phyloP scores from a whole-genome alignment of 768 basidiomycete species.

The Hericium coralloides region DNA sequence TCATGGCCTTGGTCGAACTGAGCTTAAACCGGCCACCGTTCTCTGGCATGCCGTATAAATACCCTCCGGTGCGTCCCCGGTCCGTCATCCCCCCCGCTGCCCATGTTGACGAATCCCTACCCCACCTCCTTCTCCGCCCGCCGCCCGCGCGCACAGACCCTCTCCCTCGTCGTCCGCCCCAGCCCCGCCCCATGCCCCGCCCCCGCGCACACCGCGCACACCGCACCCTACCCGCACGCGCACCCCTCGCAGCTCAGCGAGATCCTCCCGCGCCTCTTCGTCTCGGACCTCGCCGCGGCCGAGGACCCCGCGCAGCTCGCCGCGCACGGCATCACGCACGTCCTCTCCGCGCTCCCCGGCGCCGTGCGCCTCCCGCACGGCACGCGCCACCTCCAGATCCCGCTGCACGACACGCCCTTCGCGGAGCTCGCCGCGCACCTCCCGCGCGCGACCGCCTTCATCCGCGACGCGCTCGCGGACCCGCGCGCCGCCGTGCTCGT shows the following conservation, averaged over 20 bases:
- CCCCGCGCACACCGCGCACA: slow-evolving; percentile 17
- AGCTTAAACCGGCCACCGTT: slow-evolving; percentile 5
- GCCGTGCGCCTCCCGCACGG: slow-evolving; percentile 30
- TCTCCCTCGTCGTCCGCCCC: slow-evolving; percentile 1
- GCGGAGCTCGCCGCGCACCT: slow-evolving; percentile 66
- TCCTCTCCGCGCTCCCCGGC: slow-evolving; percentile 60
- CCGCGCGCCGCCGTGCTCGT: slow-evolving; percentile 60
- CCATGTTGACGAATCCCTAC: slow-evolving; percentile 5
- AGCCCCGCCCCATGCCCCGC: slow-evolving; percentile 1
- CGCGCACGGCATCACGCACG: slow-evolving; percentile 61
- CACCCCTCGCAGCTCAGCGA: slow-evolving; percentile 30
- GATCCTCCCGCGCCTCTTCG: slow-evolving; percentile 63
- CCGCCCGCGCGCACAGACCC: slow-evolving; percentile 11
- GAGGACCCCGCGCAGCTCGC: slow-evolving; percentile 50
- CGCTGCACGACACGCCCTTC: slow-evolving; percentile 64
- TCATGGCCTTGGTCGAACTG: slow-evolving; percentile 14
- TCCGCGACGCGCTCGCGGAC: slow-evolving; percentile 44
- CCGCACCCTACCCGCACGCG: slow-evolving; percentile 28
- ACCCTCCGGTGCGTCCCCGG: slow-evolving; percentile 10
- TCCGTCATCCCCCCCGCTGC: background rate
- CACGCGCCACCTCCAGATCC: slow-evolving; percentile 37
- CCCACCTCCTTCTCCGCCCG: slow-evolving; percentile 3
- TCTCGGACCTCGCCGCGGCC: slow-evolving; percentile 68
- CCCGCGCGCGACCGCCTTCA: slow-evolving; percentile 53
- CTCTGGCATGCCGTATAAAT: slow-evolving; percentile 13